These are phyloP conservation scores for Periconia sp. DNA, from an alignment of 2,329 filamentous ascomycete genomes.

Conservation along the genomic window DNA sequence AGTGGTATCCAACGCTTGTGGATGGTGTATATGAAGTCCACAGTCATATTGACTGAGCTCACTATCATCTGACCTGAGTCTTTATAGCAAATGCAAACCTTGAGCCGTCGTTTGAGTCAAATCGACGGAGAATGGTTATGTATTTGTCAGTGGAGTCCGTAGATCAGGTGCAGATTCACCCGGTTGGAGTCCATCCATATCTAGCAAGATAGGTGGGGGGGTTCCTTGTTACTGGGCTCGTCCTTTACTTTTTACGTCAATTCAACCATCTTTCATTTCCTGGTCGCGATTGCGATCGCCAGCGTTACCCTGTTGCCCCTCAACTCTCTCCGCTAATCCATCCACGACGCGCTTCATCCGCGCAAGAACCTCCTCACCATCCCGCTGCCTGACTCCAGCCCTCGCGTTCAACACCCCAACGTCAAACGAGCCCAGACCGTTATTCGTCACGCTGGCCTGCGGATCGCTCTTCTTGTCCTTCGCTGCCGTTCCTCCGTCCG, in stretches of 20 bases:
- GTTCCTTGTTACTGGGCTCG: background rate
- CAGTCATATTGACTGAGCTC: too few relatives aligned
- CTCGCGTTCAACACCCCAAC: conserved; percentile 88
- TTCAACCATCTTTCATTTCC: conserved; percentile 4
- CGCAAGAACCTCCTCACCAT: conserved; percentile 79
- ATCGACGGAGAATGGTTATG: too few relatives aligned
- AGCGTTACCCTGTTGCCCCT: conserved; percentile 18
- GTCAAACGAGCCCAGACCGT: conserved; percentile 63
- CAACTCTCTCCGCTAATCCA: conserved; percentile 22
- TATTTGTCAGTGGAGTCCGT: too few relatives aligned
- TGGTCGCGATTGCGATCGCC: conserved; percentile 22
- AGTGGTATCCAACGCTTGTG: too few relatives aligned
- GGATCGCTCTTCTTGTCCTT: conserved; percentile 15
- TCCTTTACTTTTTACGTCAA: background rate
- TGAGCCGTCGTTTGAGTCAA: too few relatives aligned
- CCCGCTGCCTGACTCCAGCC: conserved; percentile 76
- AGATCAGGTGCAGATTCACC: too few relatives aligned
- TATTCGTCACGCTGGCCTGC: conserved; percentile 43
- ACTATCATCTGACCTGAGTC: too few relatives aligned
- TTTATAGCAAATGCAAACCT: too few relatives aligned
- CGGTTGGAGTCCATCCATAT: too few relatives aligned
- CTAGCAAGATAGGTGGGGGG: background rate
- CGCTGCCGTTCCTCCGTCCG: conserved; percentile 7
- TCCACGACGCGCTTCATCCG: conserved; percentile 60
- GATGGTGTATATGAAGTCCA: too few relatives aligned